Evolutionary conservation across 345 rosid genomes (phyloP).

Genomic region (Laguncularia racemosa): DNA sequence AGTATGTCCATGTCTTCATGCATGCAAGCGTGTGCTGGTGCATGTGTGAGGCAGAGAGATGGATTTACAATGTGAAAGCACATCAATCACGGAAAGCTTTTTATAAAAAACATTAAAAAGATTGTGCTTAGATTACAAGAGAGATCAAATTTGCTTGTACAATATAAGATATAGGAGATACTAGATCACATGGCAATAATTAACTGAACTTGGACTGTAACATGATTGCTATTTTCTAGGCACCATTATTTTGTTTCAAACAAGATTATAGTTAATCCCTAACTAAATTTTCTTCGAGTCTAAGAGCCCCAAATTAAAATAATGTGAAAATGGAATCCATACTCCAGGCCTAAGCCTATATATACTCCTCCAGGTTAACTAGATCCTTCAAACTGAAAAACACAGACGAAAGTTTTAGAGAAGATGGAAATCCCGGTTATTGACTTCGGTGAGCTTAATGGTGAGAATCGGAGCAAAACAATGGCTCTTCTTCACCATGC

Average conservation of each 20-base stretch:
- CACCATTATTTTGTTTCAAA: slow-evolving; percentile 6
- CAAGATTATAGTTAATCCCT: slow-evolving; percentile 4
- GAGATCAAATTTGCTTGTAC: slow-evolving; percentile 9
- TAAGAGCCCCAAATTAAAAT: slow-evolving; percentile 3
- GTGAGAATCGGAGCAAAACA: slow-evolving; percentile 52
- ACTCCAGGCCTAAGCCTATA: slow-evolving; percentile 21
- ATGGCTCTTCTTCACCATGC: slow-evolving; percentile 72
- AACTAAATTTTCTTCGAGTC: slow-evolving; percentile 10
- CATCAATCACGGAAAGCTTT: slow-evolving; percentile 12
- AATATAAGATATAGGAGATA: slow-evolving; percentile 14
- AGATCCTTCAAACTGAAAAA: slow-evolving; percentile 15
- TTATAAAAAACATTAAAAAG: slow-evolving; percentile 5
- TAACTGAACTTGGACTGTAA: slow-evolving; percentile 35
- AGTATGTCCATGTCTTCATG: background rate
- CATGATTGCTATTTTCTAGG: slow-evolving; percentile 14
- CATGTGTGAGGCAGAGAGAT: background rate
- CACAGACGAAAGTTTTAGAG: background rate
- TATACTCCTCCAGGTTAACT: slow-evolving; percentile 18
- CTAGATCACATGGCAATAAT: slow-evolving; percentile 28
- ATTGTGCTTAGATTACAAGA: slow-evolving; percentile 20
- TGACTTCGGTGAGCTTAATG: slow-evolving; percentile 54
- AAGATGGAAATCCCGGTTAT: slow-evolving; percentile 61
- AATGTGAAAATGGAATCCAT: background rate
- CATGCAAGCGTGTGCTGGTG: background rate
- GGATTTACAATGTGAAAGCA: slow-evolving; percentile 13